A percentile compares a stretch with the other conserved stretches of the same genome.
Evolutionary conservation across 768 basidiomycete species (phyloP).

Genomic region (Hypholoma fasciculare): DNA sequence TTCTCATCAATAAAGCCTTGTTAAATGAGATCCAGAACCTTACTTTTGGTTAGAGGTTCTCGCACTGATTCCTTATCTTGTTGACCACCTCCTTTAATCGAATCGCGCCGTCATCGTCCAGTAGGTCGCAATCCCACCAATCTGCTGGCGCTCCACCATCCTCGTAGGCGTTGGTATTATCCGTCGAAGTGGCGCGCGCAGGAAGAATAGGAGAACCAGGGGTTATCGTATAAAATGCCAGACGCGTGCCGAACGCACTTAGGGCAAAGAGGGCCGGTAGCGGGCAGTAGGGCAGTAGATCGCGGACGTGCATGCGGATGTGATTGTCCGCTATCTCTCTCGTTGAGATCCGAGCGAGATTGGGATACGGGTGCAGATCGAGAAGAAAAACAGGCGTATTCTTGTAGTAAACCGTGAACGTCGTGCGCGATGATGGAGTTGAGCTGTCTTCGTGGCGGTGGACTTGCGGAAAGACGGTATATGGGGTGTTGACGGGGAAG

Average conservation of each 20-base stretch:
- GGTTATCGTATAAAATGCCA: constrained; percentile 28
- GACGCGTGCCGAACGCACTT: constrained; percentile 31
- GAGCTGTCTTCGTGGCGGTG: constrained; percentile 11
- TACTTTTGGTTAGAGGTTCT: constrained; percentile 7
- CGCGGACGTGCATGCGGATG: constrained; percentile 24
- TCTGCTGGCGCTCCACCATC: constrained; percentile 26
- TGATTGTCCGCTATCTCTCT: constrained; percentile 27
- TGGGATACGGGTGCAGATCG: constrained; percentile 24
- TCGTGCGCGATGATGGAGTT: constrained; percentile 10
- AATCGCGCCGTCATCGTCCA: constrained; percentile 30
- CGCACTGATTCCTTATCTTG: constrained; percentile 23
- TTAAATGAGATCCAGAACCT: too few species aligned
- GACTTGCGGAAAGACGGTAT: constrained; percentile 30
- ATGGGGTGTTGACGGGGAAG: constrained; percentile 33
- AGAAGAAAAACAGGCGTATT: constrained; percentile 31
- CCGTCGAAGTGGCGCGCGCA: constrained; percentile 4
- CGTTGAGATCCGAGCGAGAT: constrained; percentile 19
- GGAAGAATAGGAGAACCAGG: constrained; percentile 15
- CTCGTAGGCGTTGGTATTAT: constrained; percentile 5
- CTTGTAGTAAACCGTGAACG: constrained; percentile 26
- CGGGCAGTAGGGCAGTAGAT: constrained; percentile 23
- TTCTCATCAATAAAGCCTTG: too few species aligned
- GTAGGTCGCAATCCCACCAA: constrained; percentile 35
- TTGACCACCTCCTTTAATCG: constrained; percentile 28
- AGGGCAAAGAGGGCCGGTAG: constrained; percentile 26